Evolutionary conservation across 108 stramenopile genomes (phyloP).

Genomic region (Skeletonema tropicum): DNA sequence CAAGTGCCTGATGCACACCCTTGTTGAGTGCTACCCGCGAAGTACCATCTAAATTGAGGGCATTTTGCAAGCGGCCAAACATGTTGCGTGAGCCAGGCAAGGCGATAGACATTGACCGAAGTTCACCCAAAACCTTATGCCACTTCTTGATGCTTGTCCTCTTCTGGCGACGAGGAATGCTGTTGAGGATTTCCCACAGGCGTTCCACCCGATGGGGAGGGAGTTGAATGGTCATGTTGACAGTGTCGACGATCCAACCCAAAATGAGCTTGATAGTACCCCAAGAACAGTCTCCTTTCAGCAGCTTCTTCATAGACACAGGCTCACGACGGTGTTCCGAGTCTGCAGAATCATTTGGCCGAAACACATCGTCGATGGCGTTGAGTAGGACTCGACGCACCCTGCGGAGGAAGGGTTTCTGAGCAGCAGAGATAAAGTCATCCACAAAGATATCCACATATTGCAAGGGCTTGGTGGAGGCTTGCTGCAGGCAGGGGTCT

Average conservation of each 20-base stretch:
- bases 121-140: conserved; percentile 48
- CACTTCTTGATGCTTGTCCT: conserved; percentile 19
- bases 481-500: too few relatives aligned
- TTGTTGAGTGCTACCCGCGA: neutral
- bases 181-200: conserved; percentile 21
- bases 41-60: conserved; percentile 17
- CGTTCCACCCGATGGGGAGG: conserved; percentile 38
- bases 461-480: too few relatives aligned
- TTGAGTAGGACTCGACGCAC: conserved; percentile 4
- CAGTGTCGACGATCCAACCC: conserved; percentile 37
- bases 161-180: neutral
- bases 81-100: conserved; percentile 45
- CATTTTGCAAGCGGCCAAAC: conserved; percentile 46
- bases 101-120: conserved; percentile 52
- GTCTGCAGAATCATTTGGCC: neutral
- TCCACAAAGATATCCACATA: conserved; percentile 28
- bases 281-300: conserved; percentile 50
- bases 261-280: conserved; percentile 30
- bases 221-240: conserved; percentile 11
- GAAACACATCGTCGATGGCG: conserved; percentile 38
- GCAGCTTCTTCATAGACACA: conserved; percentile 50
- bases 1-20: conserved; percentile 21
- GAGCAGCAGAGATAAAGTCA: too few relatives aligned
- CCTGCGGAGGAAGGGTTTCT: neutral
- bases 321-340: conserved; percentile 28